phyloP scores from a whole-genome alignment of 768 basidiomycete species.

The Favolaschia claudopus region DNA sequence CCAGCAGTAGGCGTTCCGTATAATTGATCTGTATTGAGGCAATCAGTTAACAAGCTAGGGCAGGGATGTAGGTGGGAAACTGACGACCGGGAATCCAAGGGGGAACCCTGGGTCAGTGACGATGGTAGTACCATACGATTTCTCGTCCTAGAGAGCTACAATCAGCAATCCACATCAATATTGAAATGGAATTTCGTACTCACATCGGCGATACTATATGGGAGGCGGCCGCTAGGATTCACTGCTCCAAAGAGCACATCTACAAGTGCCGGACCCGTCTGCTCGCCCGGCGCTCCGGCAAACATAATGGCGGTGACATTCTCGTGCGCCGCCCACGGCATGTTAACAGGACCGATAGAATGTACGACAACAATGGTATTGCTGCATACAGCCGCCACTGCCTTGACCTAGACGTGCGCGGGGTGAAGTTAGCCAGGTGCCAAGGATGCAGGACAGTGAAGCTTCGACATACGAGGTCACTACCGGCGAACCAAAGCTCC shows the following conservation, averaged over 20 bases:
- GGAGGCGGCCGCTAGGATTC: conserved; percentile 78
- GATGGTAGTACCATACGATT: conserved; percentile 49
- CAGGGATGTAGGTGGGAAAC: background rate
- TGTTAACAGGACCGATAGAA: conserved; percentile 74
- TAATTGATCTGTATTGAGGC: conserved; percentile 62
- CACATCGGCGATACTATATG: conserved; percentile 76
- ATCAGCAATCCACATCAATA: background rate
- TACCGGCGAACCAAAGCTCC: conserved; percentile 63
- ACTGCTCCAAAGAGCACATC: conserved; percentile 81
- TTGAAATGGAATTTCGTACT: conserved; percentile 12
- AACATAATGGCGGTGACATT: conserved; percentile 74
- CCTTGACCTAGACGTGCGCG: conserved; percentile 51
- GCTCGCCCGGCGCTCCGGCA: conserved; percentile 68
- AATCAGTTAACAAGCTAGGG: background rate
- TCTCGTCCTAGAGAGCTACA: background rate
- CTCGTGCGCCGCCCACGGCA: conserved; percentile 77
- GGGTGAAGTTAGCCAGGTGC: no score
- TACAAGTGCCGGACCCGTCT: conserved; percentile 77
- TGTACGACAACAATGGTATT: conserved; percentile 85
- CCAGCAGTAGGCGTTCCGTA: conserved; percentile 65
- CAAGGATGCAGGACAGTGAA: conserved; percentile 11
- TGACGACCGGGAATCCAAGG: conserved; percentile 28
- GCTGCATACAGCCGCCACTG: conserved; percentile 69
- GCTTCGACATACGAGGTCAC: conserved; percentile 44
- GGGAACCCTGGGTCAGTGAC: conserved; percentile 48